Evolutionary conservation across 2,329 filamentous ascomycete genomes (phyloP).

Genomic region (Monilinia aucupariae): DNA sequence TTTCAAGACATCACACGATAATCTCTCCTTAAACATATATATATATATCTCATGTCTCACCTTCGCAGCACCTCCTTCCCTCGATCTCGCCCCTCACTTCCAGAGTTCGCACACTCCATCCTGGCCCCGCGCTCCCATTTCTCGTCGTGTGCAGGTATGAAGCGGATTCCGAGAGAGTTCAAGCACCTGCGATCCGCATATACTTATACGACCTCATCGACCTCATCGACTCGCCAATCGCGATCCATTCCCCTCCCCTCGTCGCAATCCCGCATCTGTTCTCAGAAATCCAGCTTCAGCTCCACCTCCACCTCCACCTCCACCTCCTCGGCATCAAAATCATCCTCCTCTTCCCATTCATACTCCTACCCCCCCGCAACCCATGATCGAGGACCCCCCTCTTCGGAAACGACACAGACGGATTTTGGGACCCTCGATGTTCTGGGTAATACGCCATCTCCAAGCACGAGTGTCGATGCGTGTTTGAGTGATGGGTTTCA

Average conservation of each 20-base stretch:
- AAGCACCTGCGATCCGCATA: too few relatives aligned
- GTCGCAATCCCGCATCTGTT: not conserved
- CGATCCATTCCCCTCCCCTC: not conserved
- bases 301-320: not conserved
- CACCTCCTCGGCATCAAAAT: not conserved
- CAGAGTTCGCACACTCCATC: conserved; percentile 27
- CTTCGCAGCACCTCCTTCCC: conserved; percentile 13
- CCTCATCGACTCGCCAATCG: too few relatives aligned
- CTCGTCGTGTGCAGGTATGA: not conserved
- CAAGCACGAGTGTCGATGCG: conserved; percentile 77
- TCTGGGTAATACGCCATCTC: conserved; percentile 66
- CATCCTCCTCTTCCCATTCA: not conserved
- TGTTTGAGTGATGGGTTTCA: conserved; percentile 81
- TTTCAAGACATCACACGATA: not conserved
- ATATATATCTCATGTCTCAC: conserved; percentile 9
- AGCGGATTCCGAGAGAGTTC: not conserved
- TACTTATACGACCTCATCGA: not conserved
- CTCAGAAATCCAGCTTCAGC: not conserved
- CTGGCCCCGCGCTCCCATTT: conserved; percentile 18
- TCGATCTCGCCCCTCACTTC: conserved; percentile 27
- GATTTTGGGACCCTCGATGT: conserved; percentile 77
- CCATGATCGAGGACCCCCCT: conserved; percentile 54
- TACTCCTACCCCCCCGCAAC: not conserved
- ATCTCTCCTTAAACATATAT: too few relatives aligned
- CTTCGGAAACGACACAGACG: conserved; percentile 56